Percentiles rank a stretch among this genome's conserved stretches.
Conservation (phyloP, 2,329 filamentous ascomycete species). For the Helicocarpus griseus region DNA sequence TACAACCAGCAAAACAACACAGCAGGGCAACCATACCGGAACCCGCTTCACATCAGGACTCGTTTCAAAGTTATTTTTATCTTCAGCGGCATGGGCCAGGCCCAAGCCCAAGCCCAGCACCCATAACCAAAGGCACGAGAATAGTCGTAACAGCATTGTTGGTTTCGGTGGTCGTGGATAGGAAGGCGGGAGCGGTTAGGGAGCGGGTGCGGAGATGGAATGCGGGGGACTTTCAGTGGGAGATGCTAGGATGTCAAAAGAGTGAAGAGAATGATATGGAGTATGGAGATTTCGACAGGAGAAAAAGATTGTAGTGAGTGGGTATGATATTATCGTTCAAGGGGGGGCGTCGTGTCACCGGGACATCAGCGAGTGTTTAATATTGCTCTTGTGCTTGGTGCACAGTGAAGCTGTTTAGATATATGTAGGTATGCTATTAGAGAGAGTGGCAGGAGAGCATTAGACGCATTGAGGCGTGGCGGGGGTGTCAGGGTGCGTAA, state of each 20-base stretch:
- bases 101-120: slow-evolving; percentile 25
- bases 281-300: too few species aligned
- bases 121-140: slow-evolving; percentile 19
- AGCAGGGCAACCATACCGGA: slow-evolving; percentile 42
- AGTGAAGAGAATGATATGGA: too few species aligned
- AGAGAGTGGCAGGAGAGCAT: neutral
- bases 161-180: neutral
- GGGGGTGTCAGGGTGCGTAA: neutral
- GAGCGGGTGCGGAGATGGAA: neutral
- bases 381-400: slow-evolving; percentile 16
- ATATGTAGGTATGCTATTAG: neutral
- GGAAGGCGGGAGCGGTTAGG: neutral
- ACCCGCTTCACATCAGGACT: slow-evolving; percentile 53
- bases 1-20: neutral
- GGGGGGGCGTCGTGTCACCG: slow-evolving; percentile 15
- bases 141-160: slow-evolving; percentile 11
- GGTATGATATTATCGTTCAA: slow-evolving; percentile 5
- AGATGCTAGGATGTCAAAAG: neutral
- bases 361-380: slow-evolving; percentile 46
- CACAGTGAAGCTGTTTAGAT: neutral
- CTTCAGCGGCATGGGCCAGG: slow-evolving; percentile 14
- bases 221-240: neutral
- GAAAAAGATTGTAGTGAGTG: too few species aligned
- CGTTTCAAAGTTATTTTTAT: slow-evolving; percentile 35
- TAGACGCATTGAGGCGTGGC: neutral